Percentiles rank a stretch among this genome's conserved stretches.
phyloP scores from a whole-genome alignment of 139 green algal genomes.

The Chlamydomonas sp. region DNA sequence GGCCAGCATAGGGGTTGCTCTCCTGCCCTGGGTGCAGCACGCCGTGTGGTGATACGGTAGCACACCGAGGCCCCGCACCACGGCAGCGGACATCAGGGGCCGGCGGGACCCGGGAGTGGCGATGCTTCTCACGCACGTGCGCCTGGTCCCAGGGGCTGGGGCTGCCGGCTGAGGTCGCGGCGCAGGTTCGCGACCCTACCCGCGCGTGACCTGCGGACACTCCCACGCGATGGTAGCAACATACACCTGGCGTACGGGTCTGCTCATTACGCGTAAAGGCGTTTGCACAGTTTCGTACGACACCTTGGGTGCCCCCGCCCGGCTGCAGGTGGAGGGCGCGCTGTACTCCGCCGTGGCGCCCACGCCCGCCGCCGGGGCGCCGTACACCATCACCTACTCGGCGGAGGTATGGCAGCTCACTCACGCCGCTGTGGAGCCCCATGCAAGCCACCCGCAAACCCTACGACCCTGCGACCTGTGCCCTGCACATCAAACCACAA shows the following conservation, averaged over 20 bases:
- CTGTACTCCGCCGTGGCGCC: conserved; percentile 72
- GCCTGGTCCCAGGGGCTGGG: no score
- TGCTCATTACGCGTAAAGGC: no score
- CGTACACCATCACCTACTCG: conserved; percentile 61
- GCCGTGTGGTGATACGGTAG: no score
- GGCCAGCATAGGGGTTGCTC: background rate
- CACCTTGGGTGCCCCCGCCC: background rate
- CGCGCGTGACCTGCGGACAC: background rate
- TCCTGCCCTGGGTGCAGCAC: background rate
- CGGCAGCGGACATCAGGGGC: no score
- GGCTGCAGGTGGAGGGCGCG: conserved; percentile 58
- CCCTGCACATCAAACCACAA: background rate
- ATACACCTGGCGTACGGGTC: no score
- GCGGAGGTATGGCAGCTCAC: conserved; percentile 40
- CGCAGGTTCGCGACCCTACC: no score
- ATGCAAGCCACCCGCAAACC: background rate
- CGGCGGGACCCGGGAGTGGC: no score
- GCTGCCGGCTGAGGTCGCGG: no score
- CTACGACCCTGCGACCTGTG: background rate
- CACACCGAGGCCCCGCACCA: no score
- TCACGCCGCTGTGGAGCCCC: background rate
- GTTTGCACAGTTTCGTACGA: no score
- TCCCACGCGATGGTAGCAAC: background rate
- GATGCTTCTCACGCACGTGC: no score
- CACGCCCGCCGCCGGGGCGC: conserved; percentile 68